These are phyloP conservation scores for Pythium coloratum DNA, from an alignment of 352 stramenopile genomes.

Conservation along the genomic window DNA sequence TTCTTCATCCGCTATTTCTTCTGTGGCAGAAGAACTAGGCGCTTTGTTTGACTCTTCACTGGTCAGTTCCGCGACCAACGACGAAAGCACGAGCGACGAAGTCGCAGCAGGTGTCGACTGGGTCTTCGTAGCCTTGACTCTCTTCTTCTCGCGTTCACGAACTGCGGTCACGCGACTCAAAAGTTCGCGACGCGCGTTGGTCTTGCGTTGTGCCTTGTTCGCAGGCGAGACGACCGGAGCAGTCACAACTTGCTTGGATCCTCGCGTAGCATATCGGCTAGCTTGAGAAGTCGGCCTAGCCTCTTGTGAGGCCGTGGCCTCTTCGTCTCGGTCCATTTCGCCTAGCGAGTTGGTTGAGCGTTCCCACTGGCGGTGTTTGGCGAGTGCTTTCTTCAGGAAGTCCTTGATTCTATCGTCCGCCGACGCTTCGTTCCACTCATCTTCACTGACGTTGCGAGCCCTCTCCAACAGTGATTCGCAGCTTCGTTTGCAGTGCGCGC, in stretches of 20 bases:
- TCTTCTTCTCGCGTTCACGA: background rate
- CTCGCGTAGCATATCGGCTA: background rate
- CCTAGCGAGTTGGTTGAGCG: background rate
- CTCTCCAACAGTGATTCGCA: background rate
- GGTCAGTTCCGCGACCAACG: background rate
- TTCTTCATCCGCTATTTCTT: too few relatives aligned
- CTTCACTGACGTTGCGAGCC: background rate
- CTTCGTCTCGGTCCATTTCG: background rate
- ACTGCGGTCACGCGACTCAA: background rate
- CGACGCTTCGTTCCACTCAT: background rate
- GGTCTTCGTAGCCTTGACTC: background rate
- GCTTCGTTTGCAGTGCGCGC: background rate
- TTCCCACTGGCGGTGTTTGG: background rate
- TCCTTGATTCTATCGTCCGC: background rate
- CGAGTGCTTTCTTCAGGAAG: background rate
- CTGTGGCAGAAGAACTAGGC: too few relatives aligned
- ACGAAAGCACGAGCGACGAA: background rate
- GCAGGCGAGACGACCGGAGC: background rate
- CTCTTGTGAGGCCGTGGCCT: background rate
- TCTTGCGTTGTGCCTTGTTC: background rate
- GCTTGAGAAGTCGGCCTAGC: too few relatives aligned
- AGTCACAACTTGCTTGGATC: background rate
- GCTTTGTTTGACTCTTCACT: background rate
- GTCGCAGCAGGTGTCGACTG: too few relatives aligned
- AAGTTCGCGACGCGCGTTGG: background rate